Evolutionary conservation across 768 basidiomycete genomes (phyloP).

Genomic region (Boletus bicolor): DNA sequence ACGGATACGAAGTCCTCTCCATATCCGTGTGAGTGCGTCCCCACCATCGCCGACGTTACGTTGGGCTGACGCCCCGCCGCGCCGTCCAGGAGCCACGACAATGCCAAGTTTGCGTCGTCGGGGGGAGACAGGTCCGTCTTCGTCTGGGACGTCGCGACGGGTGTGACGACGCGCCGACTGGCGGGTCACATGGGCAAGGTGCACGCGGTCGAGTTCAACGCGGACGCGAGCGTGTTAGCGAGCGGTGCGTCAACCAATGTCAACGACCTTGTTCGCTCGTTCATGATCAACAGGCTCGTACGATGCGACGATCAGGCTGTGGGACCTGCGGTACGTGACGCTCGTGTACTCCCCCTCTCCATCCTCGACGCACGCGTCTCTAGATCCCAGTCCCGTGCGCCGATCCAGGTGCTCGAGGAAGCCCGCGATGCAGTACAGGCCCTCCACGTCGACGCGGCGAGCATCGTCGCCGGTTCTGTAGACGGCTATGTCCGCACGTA

Average conservation of each 20-base stretch:
- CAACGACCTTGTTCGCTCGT: neutral
- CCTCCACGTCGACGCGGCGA: slow-evolving; percentile 61
- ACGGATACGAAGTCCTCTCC: slow-evolving; percentile 94
- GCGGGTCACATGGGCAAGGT: slow-evolving; percentile 91
- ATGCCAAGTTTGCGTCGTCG: slow-evolving; percentile 88
- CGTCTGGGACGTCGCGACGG: slow-evolving; percentile 92
- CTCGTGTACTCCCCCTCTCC: neutral
- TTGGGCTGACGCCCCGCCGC: neutral
- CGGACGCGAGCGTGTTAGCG: slow-evolving; percentile 81
- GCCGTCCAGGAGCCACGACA: slow-evolving; percentile 74
- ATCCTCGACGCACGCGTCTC: neutral
- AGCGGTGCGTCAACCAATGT: slow-evolving; percentile 53
- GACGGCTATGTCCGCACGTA: slow-evolving; percentile 93
- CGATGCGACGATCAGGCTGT: slow-evolving; percentile 86
- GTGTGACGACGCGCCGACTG: slow-evolving; percentile 76
- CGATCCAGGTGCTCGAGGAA: slow-evolving; percentile 90
- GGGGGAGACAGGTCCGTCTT: slow-evolving; percentile 94
- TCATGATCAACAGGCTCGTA: slow-evolving; percentile 63
- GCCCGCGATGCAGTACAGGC: slow-evolving; percentile 85
- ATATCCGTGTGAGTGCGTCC: slow-evolving; percentile 69
- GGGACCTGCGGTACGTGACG: slow-evolving; percentile 76
- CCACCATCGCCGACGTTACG: too few species aligned
- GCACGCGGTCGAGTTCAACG: slow-evolving; percentile 85
- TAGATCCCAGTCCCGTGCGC: slow-evolving; percentile 72
- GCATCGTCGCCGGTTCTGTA: slow-evolving; percentile 78